Conservation (phyloP, 768 basidiomycete species). For the Tylopilus subfusipes region DNA sequence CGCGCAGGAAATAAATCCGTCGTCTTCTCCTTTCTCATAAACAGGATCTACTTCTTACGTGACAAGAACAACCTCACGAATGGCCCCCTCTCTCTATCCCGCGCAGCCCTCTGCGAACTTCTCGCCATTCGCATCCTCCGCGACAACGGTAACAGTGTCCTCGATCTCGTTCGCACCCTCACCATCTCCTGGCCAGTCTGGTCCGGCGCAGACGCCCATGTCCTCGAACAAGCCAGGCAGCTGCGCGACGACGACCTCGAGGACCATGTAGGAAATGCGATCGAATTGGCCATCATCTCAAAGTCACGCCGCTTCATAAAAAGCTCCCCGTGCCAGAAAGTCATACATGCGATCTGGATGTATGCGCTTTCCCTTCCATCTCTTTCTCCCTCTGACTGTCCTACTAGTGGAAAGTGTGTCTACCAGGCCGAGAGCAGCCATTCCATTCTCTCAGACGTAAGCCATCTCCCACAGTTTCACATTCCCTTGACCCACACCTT, state of each 20-base stretch:
- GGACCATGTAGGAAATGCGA: slow-evolving; percentile 83
- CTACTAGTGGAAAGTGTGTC: slow-evolving; percentile 78
- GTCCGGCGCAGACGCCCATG: slow-evolving; percentile 60
- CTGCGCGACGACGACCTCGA: slow-evolving; percentile 71
- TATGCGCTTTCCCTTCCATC: slow-evolving; percentile 31
- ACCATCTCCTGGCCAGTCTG: slow-evolving; percentile 83
- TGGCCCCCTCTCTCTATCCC: slow-evolving; percentile 62
- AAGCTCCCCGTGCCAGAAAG: slow-evolving; percentile 82
- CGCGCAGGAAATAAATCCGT: slow-evolving; percentile 73
- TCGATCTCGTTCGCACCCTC: slow-evolving; percentile 64
- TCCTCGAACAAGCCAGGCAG: slow-evolving; percentile 56
- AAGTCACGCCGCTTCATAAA: slow-evolving; percentile 89
- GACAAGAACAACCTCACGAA: slow-evolving; percentile 68
- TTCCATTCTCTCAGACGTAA: slow-evolving; percentile 85
- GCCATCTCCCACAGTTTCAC: slow-evolving; percentile 12
- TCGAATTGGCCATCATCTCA: slow-evolving; percentile 88
- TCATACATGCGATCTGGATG: slow-evolving; percentile 84
- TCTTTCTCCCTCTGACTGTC: slow-evolving; percentile 14
- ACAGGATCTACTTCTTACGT: slow-evolving; percentile 79
- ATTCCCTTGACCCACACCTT: not conserved
- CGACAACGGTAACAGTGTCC: slow-evolving; percentile 62
- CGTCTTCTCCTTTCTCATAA: slow-evolving; percentile 86
- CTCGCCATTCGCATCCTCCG: slow-evolving; percentile 79
- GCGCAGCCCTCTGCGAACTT: slow-evolving; percentile 86
- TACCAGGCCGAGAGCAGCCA: slow-evolving; percentile 87